phyloP scores from a whole-genome alignment of 768 basidiomycete genomes.

The Boletus bicolor region DNA sequence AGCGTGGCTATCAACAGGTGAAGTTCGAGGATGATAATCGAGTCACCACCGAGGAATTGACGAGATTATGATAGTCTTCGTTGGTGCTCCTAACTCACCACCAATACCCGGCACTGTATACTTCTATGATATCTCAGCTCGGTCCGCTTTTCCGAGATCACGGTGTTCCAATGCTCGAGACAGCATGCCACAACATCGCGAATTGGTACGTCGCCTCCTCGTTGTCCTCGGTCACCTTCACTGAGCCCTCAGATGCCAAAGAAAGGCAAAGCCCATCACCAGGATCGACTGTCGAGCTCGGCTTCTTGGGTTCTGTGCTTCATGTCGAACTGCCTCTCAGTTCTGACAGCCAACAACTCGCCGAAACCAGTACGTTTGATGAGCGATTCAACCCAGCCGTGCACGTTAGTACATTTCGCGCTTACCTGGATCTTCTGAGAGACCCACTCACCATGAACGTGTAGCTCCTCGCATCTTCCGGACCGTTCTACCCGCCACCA shows the following conservation, averaged over 20 bases:
- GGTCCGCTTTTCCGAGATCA: conserved; percentile 74
- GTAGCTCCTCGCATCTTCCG: conserved; percentile 67
- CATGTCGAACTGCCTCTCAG: conserved; percentile 68
- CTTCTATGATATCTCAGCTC: conserved; percentile 59
- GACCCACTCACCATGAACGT: neutral
- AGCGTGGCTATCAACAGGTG: conserved; percentile 81
- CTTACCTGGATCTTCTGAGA: neutral
- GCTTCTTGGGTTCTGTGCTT: conserved; percentile 77
- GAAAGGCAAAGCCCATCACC: conserved; percentile 74
- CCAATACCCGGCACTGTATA: conserved; percentile 81
- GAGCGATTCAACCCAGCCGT: conserved; percentile 50
- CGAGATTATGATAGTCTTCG: conserved; percentile 13
- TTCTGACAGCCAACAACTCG: conserved; percentile 70
- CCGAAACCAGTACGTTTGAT: conserved; percentile 48
- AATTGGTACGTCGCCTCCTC: conserved; percentile 58
- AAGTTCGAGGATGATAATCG: neutral
- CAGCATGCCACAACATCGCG: conserved; percentile 81
- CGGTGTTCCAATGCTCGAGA: conserved; percentile 78
- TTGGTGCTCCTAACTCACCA: conserved; percentile 82
- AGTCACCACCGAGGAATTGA: neutral
- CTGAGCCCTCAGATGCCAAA: conserved; percentile 35
- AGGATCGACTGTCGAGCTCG: conserved; percentile 70
- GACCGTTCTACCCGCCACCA: conserved; percentile 56
- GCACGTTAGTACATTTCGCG: conserved; percentile 39
- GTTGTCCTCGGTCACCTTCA: neutral